These are phyloP conservation scores for Bolboschoenus planiculmis DNA, from an alignment of 176 grass and related monocot genomes.

Conservation along the genomic window DNA sequence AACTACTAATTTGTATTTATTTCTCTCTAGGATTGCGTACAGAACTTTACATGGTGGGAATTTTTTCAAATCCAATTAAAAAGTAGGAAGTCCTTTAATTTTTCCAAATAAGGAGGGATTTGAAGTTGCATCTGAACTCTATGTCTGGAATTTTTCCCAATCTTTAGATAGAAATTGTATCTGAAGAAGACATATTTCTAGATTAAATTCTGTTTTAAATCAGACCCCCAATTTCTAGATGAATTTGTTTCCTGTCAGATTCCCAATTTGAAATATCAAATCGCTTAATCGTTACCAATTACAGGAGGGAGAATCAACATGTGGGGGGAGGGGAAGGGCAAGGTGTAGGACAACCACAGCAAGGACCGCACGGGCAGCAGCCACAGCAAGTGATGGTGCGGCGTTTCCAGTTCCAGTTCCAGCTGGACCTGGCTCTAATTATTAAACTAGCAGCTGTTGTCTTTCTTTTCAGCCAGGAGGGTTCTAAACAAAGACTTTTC, in stretches of 20 bases:
- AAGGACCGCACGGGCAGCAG: slow-evolving; percentile 44
- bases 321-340: slow-evolving; percentile 41
- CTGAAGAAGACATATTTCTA: background rate
- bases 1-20: background rate
- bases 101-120: background rate
- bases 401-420: slow-evolving; percentile 85
- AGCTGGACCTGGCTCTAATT: slow-evolving; percentile 74
- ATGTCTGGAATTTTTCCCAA: background rate
- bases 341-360: slow-evolving; percentile 33
- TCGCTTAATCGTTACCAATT: slow-evolving; percentile 18
- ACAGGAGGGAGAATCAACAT: slow-evolving; percentile 44
- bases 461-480: slow-evolving; percentile 85
- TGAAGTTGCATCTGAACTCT: background rate
- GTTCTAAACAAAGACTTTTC: slow-evolving; percentile 70
- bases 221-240: background rate
- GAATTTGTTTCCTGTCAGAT: background rate
- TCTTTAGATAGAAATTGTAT: background rate
- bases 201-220: background rate
- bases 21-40: background rate
- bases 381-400: slow-evolving; percentile 70
- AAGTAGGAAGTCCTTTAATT: background rate
- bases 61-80: background rate
- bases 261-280: background rate
- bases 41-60: background rate
- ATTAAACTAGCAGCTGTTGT: slow-evolving; percentile 88